Evolutionary conservation across 1,284 basidiomycete genomes (phyloP).

Genomic region (Cryptococcus hybrid): DNA sequence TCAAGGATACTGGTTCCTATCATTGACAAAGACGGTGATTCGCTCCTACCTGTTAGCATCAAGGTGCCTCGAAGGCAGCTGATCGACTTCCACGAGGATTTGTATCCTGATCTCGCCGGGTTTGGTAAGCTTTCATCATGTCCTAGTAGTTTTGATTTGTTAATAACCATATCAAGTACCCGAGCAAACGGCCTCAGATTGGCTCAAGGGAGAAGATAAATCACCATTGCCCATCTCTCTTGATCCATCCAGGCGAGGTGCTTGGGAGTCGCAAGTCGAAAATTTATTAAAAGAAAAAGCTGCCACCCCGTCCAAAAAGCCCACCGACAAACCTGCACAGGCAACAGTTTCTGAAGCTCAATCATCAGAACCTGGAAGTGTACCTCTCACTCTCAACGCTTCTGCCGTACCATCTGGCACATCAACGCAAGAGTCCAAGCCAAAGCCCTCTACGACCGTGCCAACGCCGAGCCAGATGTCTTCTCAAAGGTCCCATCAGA

Average conservation of each 20-base stretch:
- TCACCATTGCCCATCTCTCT: slow-evolving; percentile 27
- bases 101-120: slow-evolving; percentile 46
- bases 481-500: background rate
- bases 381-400: background rate
- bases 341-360: background rate
- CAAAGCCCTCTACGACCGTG: background rate
- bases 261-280: slow-evolving; percentile 27
- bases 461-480: background rate
- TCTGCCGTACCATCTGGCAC: background rate
- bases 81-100: slow-evolving; percentile 52
- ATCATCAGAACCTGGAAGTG: background rate
- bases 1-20: slow-evolving; percentile 45
- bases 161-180: slow-evolving; percentile 28
- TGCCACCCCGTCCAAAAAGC: background rate
- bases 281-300: slow-evolving; percentile 2
- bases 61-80: slow-evolving; percentile 51
- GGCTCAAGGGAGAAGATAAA: slow-evolving; percentile 43
- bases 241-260: slow-evolving; percentile 31
- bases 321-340: background rate
- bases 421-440: too few relatives aligned
- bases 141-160: background rate
- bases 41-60: slow-evolving; percentile 46
- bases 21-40: slow-evolving; percentile 44
- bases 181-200: slow-evolving; percentile 41
- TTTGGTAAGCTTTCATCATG: slow-evolving; percentile 22